A percentile compares a stretch with the other conserved stretches of the same genome.
phyloP scores from a whole-genome alignment of 129 eudicot genomes.

The Pseudognaphalium luteoalbum region DNA sequence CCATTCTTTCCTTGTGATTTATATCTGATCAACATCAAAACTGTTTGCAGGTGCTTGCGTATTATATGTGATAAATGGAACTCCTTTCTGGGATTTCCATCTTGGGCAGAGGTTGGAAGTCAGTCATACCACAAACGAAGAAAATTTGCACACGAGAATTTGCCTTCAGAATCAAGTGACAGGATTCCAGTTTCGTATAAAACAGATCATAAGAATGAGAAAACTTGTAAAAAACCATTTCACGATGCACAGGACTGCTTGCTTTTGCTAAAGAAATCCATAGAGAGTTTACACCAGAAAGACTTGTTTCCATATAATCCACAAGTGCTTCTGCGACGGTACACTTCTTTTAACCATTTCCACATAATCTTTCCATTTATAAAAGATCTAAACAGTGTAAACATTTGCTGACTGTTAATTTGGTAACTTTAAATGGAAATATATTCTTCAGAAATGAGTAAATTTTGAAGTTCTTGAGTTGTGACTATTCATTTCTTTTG shows the following conservation, averaged over 20 bases:
- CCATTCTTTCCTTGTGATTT: not conserved
- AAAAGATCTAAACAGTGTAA: not conserved
- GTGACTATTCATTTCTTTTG: slow-evolving; percentile 18
- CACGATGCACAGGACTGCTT: slow-evolving; percentile 58
- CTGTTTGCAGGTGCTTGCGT: slow-evolving; percentile 69
- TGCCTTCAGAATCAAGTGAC: slow-evolving; percentile 5
- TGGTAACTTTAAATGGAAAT: not conserved
- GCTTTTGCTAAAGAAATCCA: slow-evolving; percentile 59
- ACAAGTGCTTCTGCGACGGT: slow-evolving; percentile 76
- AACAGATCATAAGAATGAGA: slow-evolving; percentile 15
- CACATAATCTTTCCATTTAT: slow-evolving; percentile 17
- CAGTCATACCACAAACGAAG: slow-evolving; percentile 45
- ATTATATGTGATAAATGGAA: slow-evolving; percentile 67
- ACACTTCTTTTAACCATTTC: slow-evolving; percentile 18
- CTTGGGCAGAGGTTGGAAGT: slow-evolving; percentile 27
- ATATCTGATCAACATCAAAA: too few relatives aligned
- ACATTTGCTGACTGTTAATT: not conserved
- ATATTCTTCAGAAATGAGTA: not conserved
- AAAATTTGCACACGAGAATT: slow-evolving; percentile 23
- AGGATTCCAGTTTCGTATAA: slow-evolving; percentile 12
- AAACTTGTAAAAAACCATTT: slow-evolving; percentile 36
- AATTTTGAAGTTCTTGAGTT: not conserved
- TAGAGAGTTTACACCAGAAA: slow-evolving; percentile 57
- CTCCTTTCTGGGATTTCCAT: slow-evolving; percentile 47
- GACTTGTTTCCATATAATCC: slow-evolving; percentile 94